phyloP scores from a whole-genome alignment of 2,329 filamentous ascomycete species.

The Pseudogymnoascus sp. region DNA sequence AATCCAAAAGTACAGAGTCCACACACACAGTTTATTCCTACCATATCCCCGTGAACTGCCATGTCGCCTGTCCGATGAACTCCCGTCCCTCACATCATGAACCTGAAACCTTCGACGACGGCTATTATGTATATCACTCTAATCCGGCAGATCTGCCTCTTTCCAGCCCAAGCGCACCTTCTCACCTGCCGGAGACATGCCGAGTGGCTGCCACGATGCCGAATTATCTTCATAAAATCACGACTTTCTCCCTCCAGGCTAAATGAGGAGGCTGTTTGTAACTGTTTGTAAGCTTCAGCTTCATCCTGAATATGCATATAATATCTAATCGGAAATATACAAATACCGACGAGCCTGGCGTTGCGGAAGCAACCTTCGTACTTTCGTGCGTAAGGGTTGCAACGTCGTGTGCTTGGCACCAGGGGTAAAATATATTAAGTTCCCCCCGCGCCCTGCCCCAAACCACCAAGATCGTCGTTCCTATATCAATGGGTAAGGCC shows the following conservation, averaged over 20 bases:
- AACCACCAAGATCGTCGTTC: neutral
- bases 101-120: neutral
- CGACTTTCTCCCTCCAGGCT: neutral
- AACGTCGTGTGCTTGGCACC: slow-evolving; percentile 3
- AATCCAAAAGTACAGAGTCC: neutral
- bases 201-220: neutral
- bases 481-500: neutral
- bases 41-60: neutral
- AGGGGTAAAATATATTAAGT: slow-evolving; percentile 8
- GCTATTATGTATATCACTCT: neutral
- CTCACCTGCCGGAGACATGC: neutral
- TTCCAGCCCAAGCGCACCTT: neutral
- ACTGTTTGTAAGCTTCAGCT: neutral
- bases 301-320: neutral
- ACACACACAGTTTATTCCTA: neutral
- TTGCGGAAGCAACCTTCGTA: neutral
- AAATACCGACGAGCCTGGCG: slow-evolving; percentile 6
- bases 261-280: neutral
- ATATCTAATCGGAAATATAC: neutral
- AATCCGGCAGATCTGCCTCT: neutral
- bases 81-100: neutral
- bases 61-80: neutral
- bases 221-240: neutral
- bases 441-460: too few relatives aligned
- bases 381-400: neutral